Conservation (phyloP, 345 rosid species). For the Eucalyptus tenuipes region DNA sequence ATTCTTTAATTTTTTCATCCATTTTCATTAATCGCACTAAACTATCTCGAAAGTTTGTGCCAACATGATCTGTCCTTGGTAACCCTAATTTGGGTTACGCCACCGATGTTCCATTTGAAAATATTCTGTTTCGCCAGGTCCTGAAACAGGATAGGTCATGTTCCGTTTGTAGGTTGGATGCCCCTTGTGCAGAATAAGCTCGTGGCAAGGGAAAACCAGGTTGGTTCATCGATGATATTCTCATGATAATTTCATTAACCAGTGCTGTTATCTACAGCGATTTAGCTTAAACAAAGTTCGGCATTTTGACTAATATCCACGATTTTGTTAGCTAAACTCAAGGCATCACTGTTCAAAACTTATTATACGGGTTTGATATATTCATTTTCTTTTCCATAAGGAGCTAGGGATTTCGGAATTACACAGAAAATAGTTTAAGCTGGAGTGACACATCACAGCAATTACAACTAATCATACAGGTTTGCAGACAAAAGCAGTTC, state of each 20-base stretch:
- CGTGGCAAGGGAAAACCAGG: neutral
- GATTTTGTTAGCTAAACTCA: neutral
- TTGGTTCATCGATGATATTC: neutral
- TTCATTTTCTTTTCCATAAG: neutral
- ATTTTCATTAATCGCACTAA: too few species aligned
- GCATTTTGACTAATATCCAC: neutral
- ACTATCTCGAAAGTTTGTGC: neutral
- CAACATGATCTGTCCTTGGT: neutral
- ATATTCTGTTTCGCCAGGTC: neutral
- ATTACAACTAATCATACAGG: neutral
- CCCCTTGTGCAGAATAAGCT: neutral
- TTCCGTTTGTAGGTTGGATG: neutral
- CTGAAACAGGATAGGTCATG: neutral
- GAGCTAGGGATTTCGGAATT: neutral
- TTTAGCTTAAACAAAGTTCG: neutral
- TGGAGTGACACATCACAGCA: neutral
- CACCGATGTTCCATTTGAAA: neutral
- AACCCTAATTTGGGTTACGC: neutral
- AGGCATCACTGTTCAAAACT: neutral
- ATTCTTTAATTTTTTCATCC: neutral
- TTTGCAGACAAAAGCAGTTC: neutral
- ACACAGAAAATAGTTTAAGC: neutral
- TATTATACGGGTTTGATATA: neutral
- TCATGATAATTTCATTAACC: neutral
- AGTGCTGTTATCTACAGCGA: neutral